Conservation (phyloP, 1,284 basidiomycete species). For the Ganoderma lingzhi region DNA sequence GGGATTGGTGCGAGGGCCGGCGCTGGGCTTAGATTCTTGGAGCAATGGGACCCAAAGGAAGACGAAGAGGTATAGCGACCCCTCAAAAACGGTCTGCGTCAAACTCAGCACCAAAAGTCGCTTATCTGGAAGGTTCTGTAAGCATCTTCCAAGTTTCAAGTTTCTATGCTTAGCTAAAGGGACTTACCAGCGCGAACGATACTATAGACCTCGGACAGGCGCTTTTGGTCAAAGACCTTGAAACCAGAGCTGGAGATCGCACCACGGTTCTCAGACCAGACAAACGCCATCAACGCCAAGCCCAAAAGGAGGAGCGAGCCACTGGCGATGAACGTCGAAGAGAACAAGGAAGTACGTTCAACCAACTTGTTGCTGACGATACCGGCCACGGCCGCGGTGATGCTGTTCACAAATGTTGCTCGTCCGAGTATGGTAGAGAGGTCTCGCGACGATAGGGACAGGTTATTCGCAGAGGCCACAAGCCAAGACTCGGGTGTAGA, state of each 20-base stretch:
- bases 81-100: slow-evolving; percentile 81
- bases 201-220: slow-evolving; percentile 64
- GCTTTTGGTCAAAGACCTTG: slow-evolving; percentile 55
- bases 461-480: slow-evolving; percentile 62
- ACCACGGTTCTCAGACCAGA: slow-evolving; percentile 77
- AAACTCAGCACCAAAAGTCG: slow-evolving; percentile 72
- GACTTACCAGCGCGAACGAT: slow-evolving; percentile 62
- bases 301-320: slow-evolving; percentile 60
- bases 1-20: slow-evolving; percentile 30
- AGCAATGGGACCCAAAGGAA: slow-evolving; percentile 82
- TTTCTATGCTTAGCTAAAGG: neutral
- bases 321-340: slow-evolving; percentile 72
- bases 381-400: slow-evolving; percentile 73
- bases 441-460: slow-evolving; percentile 60
- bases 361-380: slow-evolving; percentile 72
- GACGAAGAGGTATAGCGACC: slow-evolving; percentile 85
- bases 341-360: slow-evolving; percentile 53
- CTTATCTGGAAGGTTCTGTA: slow-evolving; percentile 52
- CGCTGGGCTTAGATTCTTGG: slow-evolving; percentile 60
- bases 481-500: slow-evolving; percentile 82
- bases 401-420: slow-evolving; percentile 75
- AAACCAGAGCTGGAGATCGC: slow-evolving; percentile 46
- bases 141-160: neutral
- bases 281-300: slow-evolving; percentile 61
- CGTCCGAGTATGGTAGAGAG: slow-evolving; percentile 76